Evolutionary conservation across 352 stramenopile species (phyloP).

Genomic region (Halophytophthora polymorphica): DNA sequence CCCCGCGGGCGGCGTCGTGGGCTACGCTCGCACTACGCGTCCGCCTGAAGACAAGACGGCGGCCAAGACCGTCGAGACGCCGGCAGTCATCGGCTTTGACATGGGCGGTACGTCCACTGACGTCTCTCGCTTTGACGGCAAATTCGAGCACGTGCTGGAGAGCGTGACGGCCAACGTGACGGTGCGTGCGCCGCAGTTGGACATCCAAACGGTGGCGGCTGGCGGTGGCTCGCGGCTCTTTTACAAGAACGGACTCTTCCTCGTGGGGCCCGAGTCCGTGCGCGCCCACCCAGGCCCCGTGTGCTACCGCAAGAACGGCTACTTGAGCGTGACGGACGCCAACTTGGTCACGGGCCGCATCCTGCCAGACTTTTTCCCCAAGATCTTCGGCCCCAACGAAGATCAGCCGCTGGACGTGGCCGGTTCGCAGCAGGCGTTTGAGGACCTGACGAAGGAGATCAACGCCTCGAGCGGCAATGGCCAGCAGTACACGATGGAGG

Average conservation of each 20-base stretch:
- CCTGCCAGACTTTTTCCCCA: conserved; percentile 96
- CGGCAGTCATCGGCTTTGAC: conserved; percentile 96
- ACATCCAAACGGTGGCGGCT: conserved; percentile 99
- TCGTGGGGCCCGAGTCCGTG: conserved; percentile 96
- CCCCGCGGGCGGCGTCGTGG: conserved; percentile 94
- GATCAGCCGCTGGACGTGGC: conserved; percentile 96
- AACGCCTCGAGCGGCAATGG: conserved; percentile 64
- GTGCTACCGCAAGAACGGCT: conserved; percentile 97
- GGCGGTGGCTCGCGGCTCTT: conserved; percentile 96
- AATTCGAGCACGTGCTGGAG: conserved; percentile 98
- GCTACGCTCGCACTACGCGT: conserved; percentile 94
- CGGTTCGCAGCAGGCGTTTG: conserved; percentile 91
- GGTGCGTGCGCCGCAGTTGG: conserved; percentile 96
- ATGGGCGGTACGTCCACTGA: conserved; percentile 99
- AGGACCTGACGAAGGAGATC: conserved; percentile 85
- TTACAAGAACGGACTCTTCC: conserved; percentile 96
- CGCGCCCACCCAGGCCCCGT: conserved; percentile 95
- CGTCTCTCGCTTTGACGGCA: conserved; percentile 96
- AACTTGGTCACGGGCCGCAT: conserved; percentile 98
- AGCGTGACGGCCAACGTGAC: conserved; percentile 97
- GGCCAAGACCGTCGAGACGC: conserved; percentile 15
- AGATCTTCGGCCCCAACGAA: conserved; percentile 98
- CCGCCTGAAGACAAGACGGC: conserved; percentile 29
- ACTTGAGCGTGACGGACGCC: conserved; percentile 97
- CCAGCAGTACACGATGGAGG: conserved; percentile 82